Percentiles rank a stretch among this genome's conserved stretches.
phyloP scores from a whole-genome alignment of 202 grass and related monocot genomes.

The Sporobolus alterniflorus region DNA sequence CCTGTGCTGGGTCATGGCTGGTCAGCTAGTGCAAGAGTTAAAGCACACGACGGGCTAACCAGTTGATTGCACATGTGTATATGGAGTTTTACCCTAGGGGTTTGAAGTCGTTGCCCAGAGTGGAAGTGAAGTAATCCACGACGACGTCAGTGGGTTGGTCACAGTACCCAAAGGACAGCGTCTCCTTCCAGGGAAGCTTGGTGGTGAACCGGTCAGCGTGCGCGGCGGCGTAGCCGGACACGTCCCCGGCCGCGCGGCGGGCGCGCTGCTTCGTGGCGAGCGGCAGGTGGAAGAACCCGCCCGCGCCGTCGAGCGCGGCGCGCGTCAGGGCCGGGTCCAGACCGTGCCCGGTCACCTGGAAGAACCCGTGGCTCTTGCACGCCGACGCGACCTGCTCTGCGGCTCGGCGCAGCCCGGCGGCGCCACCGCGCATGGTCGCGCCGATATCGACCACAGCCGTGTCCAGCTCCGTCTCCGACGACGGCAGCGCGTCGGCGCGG shows the following conservation, averaged over 20 bases:
- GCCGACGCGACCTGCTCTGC: conserved; percentile 34
- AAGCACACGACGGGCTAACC: background rate
- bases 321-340: conserved; percentile 36
- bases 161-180: conserved; percentile 70
- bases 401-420: conserved; percentile 31
- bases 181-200: conserved; percentile 93
- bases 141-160: conserved; percentile 11
- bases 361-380: conserved; percentile 71
- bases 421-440: conserved; percentile 32
- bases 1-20: conserved; percentile 20
- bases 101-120: conserved; percentile 57
- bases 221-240: conserved; percentile 63
- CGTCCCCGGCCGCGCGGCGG: conserved; percentile 42
- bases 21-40: background rate
- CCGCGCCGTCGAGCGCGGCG: conserved; percentile 62
- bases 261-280: conserved; percentile 55
- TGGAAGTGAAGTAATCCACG: conserved; percentile 69
- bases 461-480: conserved; percentile 42
- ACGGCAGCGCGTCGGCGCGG: conserved; percentile 3
- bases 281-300: conserved; percentile 66
- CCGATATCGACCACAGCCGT: conserved; percentile 64
- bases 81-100: conserved; percentile 53
- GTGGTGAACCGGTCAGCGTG: conserved; percentile 66
- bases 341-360: conserved; percentile 73
- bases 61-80: background rate